Base-by-base conservation (phyloP, 306 rosid genomes). In the Cicer arietinum region DNA sequence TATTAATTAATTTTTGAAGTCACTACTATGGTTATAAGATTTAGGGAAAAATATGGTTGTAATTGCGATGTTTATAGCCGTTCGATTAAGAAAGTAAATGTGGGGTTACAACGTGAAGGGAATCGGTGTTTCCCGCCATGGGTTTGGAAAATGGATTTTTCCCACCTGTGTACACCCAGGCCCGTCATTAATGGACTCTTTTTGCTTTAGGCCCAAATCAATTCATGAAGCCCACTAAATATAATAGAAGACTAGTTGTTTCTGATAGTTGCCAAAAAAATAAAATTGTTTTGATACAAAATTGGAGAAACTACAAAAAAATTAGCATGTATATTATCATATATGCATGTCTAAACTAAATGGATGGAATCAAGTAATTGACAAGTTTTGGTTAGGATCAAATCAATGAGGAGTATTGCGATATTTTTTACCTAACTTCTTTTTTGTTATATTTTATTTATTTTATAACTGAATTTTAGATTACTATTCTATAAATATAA, bases 41-140 rank as follows among this genome's bases (percentile, higher is more conserved):
- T 47, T 43, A 42, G 43, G n/a, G 12, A 12, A 41, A 25, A 25
- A 30, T 30, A 30, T 30, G 13, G 35, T 1, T 1, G 50, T 9
- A 53, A 20, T 42, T 62, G 9, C 1, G 14, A 10, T 18, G 60
- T 77, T 86, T 69, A 41, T 30, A 63, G 75, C 90, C 89, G 84
- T 88, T 10, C 8, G 92, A 88, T 90, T 84, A 7, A 63, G 54
- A 37, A 37, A 25, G 35, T 43, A 25, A 73, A 85, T 82, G 76
- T 56, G 77, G 87, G 89, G 90, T 69, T 77, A 60, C 54, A 37
- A 75, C 71, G 44, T 12, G 60, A 70, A 16, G 20, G 6, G 61
- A 77, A 12, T 30, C 58, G 52, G 66, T 6, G 30, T 77, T 90
- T 88, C 90, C 90, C 96, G 92, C 96, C 92, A 83, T 67, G 40